A percentile compares a stretch with the other conserved stretches of the same genome.
These are phyloP conservation scores for Fusarium sp. DNA, from an alignment of 2,329 filamentous ascomycete genomes.

Conservation along the genomic window DNA sequence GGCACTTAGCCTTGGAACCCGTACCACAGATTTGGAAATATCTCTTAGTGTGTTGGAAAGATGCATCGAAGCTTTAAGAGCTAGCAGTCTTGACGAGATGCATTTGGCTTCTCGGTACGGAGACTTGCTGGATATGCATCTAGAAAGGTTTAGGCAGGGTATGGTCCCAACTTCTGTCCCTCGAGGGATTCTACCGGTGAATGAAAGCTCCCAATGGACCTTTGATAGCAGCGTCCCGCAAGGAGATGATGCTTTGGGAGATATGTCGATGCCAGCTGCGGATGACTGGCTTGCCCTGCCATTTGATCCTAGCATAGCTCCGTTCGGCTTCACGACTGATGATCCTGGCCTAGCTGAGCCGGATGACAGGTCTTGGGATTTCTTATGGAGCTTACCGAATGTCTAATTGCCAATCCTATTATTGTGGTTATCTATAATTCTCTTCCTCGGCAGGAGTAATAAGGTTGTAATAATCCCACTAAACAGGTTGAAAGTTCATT, in stretches of 20 bases:
- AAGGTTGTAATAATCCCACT: too few species aligned
- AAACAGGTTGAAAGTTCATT: too few species aligned
- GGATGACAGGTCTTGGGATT: conserved; percentile 1
- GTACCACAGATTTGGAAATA: conserved; percentile 17
- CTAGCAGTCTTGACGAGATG: conserved; percentile 35
- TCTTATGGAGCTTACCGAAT: not conserved
- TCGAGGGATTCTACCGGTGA: conserved; percentile 1
- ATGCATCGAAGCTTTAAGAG: conserved; percentile 14
- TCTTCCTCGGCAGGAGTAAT: too few species aligned
- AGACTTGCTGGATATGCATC: conserved; percentile 30
- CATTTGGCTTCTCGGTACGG: conserved; percentile 33
- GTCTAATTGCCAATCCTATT: not conserved
- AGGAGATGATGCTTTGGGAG: rapidly evolving
- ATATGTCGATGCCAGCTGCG: not conserved
- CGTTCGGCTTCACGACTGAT: not conserved
- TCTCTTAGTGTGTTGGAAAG: conserved; percentile 26
- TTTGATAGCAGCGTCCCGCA: not conserved
- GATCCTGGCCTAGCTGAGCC: not conserved
- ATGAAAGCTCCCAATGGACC: not conserved
- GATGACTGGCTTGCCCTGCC: conserved; percentile 11
- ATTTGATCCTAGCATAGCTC: not conserved
- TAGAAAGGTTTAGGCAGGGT: conserved; percentile 17
- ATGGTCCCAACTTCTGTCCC: conserved; percentile 26
- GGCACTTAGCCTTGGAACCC: conserved; percentile 28
- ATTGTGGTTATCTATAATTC: too few species aligned